A percentile compares a stretch with the other conserved stretches of the same genome.
Evolutionary conservation across 371 early-diverging fungal genomes (phyloP).

Genomic region (Dichotomocladium elegans): DNA sequence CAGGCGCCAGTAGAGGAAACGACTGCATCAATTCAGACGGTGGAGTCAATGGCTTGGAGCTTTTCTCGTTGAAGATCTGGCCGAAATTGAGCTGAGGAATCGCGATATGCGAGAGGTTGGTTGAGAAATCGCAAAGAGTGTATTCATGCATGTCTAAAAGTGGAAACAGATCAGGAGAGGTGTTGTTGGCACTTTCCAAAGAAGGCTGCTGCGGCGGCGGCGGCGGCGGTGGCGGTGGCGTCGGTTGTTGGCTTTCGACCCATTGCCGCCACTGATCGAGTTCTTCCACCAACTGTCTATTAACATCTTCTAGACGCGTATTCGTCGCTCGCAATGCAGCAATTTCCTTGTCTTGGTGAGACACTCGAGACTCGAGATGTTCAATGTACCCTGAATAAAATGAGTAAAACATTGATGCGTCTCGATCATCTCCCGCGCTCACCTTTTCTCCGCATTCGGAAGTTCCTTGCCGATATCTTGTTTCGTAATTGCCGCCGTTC

Average conservation of each 20-base stretch:
- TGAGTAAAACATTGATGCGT: neutral
- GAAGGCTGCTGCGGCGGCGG: neutral
- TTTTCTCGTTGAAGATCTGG: constrained; percentile 4
- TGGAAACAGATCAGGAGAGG: constrained; percentile 1
- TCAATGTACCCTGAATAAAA: constrained; percentile 12
- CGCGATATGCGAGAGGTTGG: constrained; percentile 5
- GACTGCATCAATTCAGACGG: constrained; percentile 1
- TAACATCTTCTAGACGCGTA: constrained; percentile 1
- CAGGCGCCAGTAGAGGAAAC: constrained; percentile 18
- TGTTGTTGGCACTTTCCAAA: neutral
- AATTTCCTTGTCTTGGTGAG: constrained; percentile 14
- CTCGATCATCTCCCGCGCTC: no score
- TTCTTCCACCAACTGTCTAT: constrained; percentile 6
- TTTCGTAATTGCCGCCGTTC: constrained; percentile 85
- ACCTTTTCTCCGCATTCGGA: constrained; percentile 86
- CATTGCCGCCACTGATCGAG: constrained; percentile 3
- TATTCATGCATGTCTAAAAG: constrained; percentile 5
- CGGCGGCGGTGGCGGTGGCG: neutral
- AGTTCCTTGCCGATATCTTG: constrained; percentile 87
- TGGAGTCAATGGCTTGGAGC: neutral
- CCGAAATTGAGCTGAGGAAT: constrained; percentile 15
- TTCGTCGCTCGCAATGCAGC: constrained; percentile 4
- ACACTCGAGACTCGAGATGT: constrained; percentile 11
- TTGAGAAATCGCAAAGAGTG: constrained; percentile 3
- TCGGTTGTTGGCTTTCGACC: neutral